A percentile compares a stretch with the other conserved stretches of the same genome.
phyloP scores from a whole-genome alignment of 192 early-diverging fungal genomes.

The Geranomyces variabilis region DNA sequence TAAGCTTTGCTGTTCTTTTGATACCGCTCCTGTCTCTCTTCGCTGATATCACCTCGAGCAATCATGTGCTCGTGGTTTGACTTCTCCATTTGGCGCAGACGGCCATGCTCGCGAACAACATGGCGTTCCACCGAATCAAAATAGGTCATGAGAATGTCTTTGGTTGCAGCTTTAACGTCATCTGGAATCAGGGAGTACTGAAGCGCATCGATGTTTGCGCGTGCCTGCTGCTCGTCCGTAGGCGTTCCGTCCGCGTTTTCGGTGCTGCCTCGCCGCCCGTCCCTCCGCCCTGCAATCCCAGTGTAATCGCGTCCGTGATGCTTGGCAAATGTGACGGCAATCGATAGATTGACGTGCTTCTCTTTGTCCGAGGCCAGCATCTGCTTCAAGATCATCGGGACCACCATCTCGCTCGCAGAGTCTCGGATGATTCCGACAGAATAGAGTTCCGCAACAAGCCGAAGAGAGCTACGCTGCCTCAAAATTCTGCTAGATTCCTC shows the following conservation, averaged over 20 bases:
- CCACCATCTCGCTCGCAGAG: slow-evolving; percentile 62
- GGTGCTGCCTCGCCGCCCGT: slow-evolving; percentile 31
- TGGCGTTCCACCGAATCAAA: slow-evolving; percentile 61
- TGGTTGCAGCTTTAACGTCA: slow-evolving; percentile 26
- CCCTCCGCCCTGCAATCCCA: not conserved
- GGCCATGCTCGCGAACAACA: slow-evolving; percentile 70
- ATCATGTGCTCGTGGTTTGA: slow-evolving; percentile 81
- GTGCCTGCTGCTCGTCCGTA: not conserved
- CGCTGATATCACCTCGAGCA: slow-evolving; percentile 76
- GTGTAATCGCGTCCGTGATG: slow-evolving; percentile 17
- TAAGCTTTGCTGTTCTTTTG: slow-evolving; percentile 70
- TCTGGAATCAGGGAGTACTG: slow-evolving; percentile 20
- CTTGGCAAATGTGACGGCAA: slow-evolving; percentile 53
- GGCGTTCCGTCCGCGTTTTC: not conserved
- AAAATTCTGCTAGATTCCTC: slow-evolving; percentile 75
- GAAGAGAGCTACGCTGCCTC: slow-evolving; percentile 67
- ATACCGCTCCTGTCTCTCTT: slow-evolving; percentile 75
- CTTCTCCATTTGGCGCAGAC: slow-evolving; percentile 72
- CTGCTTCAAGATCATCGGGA: slow-evolving; percentile 42
- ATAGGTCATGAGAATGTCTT: slow-evolving; percentile 61
- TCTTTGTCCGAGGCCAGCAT: slow-evolving; percentile 54
- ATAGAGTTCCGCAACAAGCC: slow-evolving; percentile 82
- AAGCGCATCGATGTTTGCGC: not conserved
- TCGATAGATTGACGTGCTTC: slow-evolving; percentile 43
- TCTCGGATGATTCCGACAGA: slow-evolving; percentile 67